Conservation (phyloP, 106 monocot genomes). For the Dioscorea alata region DNA sequence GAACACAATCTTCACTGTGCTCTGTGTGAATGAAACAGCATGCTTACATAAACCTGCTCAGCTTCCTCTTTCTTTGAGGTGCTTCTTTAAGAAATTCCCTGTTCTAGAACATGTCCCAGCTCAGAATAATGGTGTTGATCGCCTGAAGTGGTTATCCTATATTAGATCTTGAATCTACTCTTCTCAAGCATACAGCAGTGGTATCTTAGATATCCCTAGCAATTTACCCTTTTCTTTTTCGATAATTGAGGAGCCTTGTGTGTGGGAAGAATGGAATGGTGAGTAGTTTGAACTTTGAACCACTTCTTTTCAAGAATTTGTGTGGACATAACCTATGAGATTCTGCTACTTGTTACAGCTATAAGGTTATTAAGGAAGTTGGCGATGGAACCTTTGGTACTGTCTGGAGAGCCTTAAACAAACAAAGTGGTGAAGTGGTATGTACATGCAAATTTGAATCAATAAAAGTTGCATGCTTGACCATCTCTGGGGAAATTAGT, state of each 20-base stretch:
- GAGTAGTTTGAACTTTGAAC: not conserved
- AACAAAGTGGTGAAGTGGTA: conserved; percentile 69
- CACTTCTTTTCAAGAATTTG: not conserved
- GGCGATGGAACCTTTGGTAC: conserved; percentile 84
- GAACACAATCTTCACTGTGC: no score
- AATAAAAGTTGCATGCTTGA: not conserved
- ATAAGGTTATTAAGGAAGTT: conserved; percentile 78
- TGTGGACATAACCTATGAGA: not conserved
- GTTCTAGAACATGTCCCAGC: no score
- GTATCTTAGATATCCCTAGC: not conserved
- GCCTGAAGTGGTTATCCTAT: not conserved
- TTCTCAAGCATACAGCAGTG: not conserved
- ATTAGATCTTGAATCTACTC: not conserved
- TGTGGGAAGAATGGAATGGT: conserved; percentile 3
- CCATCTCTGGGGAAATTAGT: not conserved
- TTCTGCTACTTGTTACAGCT: conserved; percentile 24
- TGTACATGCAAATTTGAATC: conserved; percentile 5
- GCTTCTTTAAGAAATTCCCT: no score
- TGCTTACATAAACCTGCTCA: no score
- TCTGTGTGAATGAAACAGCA: no score
- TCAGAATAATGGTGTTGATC: no score
- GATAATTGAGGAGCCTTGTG: not conserved
- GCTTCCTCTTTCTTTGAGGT: no score
- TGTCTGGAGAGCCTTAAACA: conserved; percentile 71
- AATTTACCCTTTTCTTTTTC: not conserved